Evolutionary conservation across 306 rosid genomes (phyloP).

Genomic region (Cicer arietinum): DNA sequence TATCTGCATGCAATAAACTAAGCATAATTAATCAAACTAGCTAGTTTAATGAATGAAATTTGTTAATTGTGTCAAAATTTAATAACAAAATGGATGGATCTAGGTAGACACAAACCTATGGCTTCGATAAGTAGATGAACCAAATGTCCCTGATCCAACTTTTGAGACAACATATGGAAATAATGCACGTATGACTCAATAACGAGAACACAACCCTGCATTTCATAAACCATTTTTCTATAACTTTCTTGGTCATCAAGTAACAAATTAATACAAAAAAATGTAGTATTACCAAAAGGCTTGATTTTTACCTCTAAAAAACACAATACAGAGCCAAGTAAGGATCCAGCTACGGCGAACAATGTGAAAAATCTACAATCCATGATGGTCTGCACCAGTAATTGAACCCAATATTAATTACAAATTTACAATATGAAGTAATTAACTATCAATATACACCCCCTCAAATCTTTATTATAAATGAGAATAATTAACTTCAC

Average conservation of each 20-base stretch:
- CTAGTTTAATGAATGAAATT: too few species aligned
- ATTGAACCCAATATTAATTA: slow-evolving; percentile 4
- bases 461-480: too few species aligned
- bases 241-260: background rate
- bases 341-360: slow-evolving; percentile 53
- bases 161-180: slow-evolving; percentile 41
- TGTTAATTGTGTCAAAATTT: too few species aligned
- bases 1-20: slow-evolving; percentile 40
- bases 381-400: slow-evolving; percentile 48
- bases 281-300: background rate
- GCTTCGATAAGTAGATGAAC: slow-evolving; percentile 55
- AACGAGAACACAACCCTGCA: slow-evolving; percentile 53
- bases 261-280: background rate
- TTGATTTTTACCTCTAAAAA: slow-evolving; percentile 49
- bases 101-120: slow-evolving; percentile 42
- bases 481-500: too few species aligned
- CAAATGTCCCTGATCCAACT: slow-evolving; percentile 46
- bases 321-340: slow-evolving; percentile 55
- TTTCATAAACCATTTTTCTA: background rate
- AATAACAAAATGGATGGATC: background rate
- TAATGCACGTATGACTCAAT: slow-evolving; percentile 44
- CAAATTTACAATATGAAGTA: too few species aligned
- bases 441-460: too few species aligned
- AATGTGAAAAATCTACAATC: slow-evolving; percentile 57
- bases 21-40: too few species aligned